phyloP scores from a whole-genome alignment of 352 stramenopile species.

The Phytopythium aichiense region DNA sequence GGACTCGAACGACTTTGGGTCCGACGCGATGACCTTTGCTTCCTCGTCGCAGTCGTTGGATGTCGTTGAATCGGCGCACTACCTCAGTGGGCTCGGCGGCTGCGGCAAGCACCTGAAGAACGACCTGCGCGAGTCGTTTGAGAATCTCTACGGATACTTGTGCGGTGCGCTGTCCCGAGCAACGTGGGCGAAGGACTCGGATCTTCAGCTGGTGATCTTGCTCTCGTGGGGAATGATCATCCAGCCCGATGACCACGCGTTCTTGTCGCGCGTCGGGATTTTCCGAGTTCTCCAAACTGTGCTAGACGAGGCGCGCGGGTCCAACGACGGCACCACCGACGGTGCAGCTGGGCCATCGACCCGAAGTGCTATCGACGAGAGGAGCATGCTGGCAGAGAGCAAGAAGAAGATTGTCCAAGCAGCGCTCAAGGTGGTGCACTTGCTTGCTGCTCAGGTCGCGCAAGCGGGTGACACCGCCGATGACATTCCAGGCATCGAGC shows the following conservation, averaged over 20 bases:
- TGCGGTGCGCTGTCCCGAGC: constrained; percentile 72
- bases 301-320: constrained; percentile 75
- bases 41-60: constrained; percentile 11
- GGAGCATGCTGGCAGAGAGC: constrained; percentile 32
- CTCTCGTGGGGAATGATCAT: constrained; percentile 88
- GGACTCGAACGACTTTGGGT: constrained; percentile 41
- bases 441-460: constrained; percentile 85
- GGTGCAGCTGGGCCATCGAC: background rate
- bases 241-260: constrained; percentile 83
- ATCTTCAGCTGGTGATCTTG: constrained; percentile 81
- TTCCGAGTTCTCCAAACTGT: constrained; percentile 90
- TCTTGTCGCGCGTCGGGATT: constrained; percentile 86
- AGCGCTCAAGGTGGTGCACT: constrained; percentile 82
- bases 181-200: constrained; percentile 77
- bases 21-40: constrained; percentile 16
- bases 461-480: constrained; percentile 67
- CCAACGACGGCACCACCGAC: constrained; percentile 27
- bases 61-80: constrained; percentile 49
- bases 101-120: constrained; percentile 76
- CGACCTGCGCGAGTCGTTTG: constrained; percentile 77
- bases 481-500: constrained; percentile 46
- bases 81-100: constrained; percentile 69
- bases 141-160: constrained; percentile 79
- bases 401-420: constrained; percentile 86
- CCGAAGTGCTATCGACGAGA: constrained; percentile 21